Percentiles rank a stretch among this genome's conserved stretches.
Evolutionary conservation across 805 yeast species (phyloP).

Genomic region (Jamesozyma lodderae): DNA sequence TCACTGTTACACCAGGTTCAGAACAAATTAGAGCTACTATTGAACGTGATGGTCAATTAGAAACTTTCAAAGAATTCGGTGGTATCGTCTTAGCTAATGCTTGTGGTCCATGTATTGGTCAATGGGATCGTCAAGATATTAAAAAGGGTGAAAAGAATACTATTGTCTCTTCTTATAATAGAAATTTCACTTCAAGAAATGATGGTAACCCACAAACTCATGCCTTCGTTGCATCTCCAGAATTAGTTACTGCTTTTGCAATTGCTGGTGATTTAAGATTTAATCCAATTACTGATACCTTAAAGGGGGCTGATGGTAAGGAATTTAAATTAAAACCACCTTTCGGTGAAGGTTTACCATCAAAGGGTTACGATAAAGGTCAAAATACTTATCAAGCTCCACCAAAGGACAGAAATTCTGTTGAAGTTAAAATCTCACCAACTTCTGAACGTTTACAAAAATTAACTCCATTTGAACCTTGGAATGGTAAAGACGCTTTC

Average conservation of each 20-base stretch:
- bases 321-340: constrained; percentile 87
- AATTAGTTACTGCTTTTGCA: constrained; percentile 89
- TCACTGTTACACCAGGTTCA: constrained; percentile 95
- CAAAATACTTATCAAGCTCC: constrained; percentile 95
- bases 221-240: constrained; percentile 96
- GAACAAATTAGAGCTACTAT: constrained; percentile 98
- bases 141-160: constrained; percentile 94
- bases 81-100: constrained; percentile 95
- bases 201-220: constrained; percentile 97
- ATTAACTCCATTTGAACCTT: constrained; percentile 86
- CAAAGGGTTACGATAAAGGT: constrained; percentile 85
- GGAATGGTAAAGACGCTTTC: constrained; percentile 93
- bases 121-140: constrained; percentile 94
- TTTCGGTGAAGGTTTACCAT: constrained; percentile 82
- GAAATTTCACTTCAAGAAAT: constrained; percentile 96
- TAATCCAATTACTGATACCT: constrained; percentile 89
- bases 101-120: constrained; percentile 99
- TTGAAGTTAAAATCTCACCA: constrained; percentile 73
- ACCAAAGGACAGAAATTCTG: constrained; percentile 73
- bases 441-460: constrained; percentile 92
- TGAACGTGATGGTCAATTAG: constrained; percentile 88
- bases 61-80: constrained; percentile 83
- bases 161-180: constrained; percentile 93
- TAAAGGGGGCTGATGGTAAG: constrained; percentile 80
- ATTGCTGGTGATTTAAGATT: constrained; percentile 93